Conservation (phyloP, 2,329 filamentous ascomycete species). For the Alternaria conjuncta region DNA sequence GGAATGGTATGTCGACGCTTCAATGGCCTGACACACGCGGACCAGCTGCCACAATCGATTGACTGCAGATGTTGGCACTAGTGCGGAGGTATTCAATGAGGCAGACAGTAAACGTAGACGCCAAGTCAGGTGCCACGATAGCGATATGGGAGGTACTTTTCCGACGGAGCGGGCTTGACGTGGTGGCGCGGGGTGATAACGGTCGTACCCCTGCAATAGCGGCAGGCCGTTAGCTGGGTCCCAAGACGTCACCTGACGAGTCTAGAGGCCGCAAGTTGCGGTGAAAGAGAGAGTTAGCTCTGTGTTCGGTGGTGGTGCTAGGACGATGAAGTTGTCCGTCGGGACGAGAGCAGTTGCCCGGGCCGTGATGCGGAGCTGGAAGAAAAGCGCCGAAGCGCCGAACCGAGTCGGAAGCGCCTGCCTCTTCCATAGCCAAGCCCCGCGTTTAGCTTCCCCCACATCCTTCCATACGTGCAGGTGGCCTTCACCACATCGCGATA, state of each 20-base stretch:
- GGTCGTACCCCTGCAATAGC: background rate
- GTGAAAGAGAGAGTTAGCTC: background rate
- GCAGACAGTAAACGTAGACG: background rate
- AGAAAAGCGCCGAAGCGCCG: background rate
- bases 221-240: background rate
- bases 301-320: conserved; percentile 3
- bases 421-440: conserved; percentile 9
- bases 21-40: background rate
- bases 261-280: conserved; percentile 3
- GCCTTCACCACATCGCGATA: conserved; percentile 4
- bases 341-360: conserved; percentile 3
- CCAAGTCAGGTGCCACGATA: background rate
- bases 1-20: background rate
- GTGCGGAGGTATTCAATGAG: background rate
- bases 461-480: background rate
- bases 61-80: conserved; percentile 3
- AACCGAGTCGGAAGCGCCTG: conserved; percentile 4
- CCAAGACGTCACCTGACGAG: background rate
- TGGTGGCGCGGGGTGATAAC: conserved; percentile 2
- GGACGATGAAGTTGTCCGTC: background rate
- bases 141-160: background rate
- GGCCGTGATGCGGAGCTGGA: conserved; percentile 1
- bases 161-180: conserved; percentile 2
- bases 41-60: background rate
- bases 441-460: conserved; percentile 16